Base-by-base conservation (phyloP, 495 filamentous ascomycete species). In the Penicillium egyptiacum region DNA sequence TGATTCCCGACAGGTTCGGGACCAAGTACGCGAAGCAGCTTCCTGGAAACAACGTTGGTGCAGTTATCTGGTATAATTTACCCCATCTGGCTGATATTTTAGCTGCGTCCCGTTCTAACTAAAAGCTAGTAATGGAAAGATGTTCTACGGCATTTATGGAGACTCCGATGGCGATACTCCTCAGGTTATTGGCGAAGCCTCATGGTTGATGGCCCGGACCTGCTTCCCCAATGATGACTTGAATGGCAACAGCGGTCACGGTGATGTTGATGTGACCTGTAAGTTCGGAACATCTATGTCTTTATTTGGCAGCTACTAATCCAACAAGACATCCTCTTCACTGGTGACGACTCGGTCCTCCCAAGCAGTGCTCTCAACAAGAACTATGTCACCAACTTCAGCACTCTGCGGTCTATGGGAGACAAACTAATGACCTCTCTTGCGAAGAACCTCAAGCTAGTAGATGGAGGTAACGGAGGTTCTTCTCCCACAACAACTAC, bases 131-230 rank as follows among this genome's bases (percentile, higher is more conserved):
- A 55, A 70, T 22, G 66, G 68, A 11, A 71, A 73, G 8, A 75
- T 75, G 71, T 74, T 66, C 57, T 75, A 75, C 42, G 73, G 73
- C 6, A 73, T 75, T 46, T 66, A 69, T 31, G 73, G 73, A 5
- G 73, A 75, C 46, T 55, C 70, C 16, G 64, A 75, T 58, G 70
- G 71, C 7, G 67, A 73, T 50, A 50, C 44, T 5, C 73, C 73
- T 7, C 40, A 73, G 25, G 68, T 71, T 5, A 75, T 71, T 5
- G 73, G 73, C 5, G 73, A 75, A 49, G 73, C 69, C 2, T 75
- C 73, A 1, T 75, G 73, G 73, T 43, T 75, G 12, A 67, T 75
- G 66, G 71, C 73, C 10, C 69, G 70, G 1, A 71, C 70, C 7
- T 75, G 73, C 26, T 75, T 75, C 58, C 73, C 71, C 0, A 60